Conservation (phyloP, 225 moss, liverwort and hornwort genomes). For the Antitrichia curtipendula region DNA sequence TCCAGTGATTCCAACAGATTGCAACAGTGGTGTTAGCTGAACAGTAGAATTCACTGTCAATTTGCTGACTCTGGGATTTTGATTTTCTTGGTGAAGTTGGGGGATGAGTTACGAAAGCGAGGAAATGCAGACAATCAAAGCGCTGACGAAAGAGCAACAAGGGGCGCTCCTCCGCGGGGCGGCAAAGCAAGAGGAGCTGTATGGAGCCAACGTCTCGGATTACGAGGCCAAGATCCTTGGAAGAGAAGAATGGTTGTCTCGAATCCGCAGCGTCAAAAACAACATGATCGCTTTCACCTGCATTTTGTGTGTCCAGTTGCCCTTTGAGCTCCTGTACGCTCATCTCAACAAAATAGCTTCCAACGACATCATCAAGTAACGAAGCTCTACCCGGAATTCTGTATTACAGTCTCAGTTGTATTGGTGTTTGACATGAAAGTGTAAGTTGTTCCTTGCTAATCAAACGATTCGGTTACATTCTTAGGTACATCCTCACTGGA, state of each 20-base stretch:
- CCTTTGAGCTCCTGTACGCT: constrained; percentile 53
- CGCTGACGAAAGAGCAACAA: constrained; percentile 27
- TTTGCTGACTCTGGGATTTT: background rate
- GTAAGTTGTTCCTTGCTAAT: background rate
- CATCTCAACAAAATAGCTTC: constrained; percentile 41
- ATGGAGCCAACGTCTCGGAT: constrained; percentile 42
- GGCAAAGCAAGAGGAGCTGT: constrained; percentile 21
- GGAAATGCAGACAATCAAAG: constrained; percentile 31
- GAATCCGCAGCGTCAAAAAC: constrained; percentile 27
- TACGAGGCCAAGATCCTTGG: constrained; percentile 40
- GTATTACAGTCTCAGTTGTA: background rate
- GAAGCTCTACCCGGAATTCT: background rate
- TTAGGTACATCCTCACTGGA: constrained; percentile 41
- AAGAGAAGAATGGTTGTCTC: constrained; percentile 39
- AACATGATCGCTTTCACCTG: constrained; percentile 31
- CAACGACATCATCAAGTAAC: constrained; percentile 30
- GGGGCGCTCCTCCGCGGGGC: constrained; percentile 20
- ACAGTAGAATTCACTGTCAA: background rate
- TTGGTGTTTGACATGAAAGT: background rate
- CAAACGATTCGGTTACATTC: background rate
- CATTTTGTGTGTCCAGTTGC: constrained; percentile 50
- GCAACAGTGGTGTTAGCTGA: background rate
- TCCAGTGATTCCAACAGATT: background rate
- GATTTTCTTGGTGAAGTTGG: constrained; percentile 17
- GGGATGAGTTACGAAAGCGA: constrained; percentile 37